phyloP scores from a whole-genome alignment of 2,329 filamentous ascomycete genomes.

The Botrytis paeoniae region DNA sequence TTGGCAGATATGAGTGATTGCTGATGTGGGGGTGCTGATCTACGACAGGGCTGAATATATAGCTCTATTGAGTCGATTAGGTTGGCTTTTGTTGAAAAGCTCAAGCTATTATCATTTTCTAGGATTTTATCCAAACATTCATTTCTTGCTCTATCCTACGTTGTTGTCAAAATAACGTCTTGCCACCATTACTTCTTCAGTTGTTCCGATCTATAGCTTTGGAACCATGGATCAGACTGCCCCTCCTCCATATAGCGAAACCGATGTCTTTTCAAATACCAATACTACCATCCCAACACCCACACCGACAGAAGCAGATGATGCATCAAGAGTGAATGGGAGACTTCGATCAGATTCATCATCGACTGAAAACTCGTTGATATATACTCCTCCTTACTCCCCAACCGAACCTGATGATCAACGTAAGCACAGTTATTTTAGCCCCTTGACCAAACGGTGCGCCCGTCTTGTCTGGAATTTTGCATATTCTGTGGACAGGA shows the following conservation, averaged over 20 bases:
- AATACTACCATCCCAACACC: constrained; percentile 29
- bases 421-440: constrained; percentile 19
- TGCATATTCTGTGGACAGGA: background rate
- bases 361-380: constrained; percentile 27
- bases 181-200: background rate
- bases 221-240: constrained; percentile 28
- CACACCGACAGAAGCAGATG: constrained; percentile 38
- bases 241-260: constrained; percentile 57
- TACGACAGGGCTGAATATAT: background rate
- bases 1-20: background rate
- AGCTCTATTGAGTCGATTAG: background rate
- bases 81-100: background rate
- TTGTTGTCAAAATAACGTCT: background rate
- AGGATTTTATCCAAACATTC: background rate
- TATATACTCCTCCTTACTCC: constrained; percentile 33
- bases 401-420: constrained; percentile 28
- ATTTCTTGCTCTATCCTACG: background rate
- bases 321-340: constrained; percentile 37
- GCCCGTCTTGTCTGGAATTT: background rate
- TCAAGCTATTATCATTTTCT: background rate
- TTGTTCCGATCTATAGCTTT: background rate
- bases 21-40: constrained; percentile 9
- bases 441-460: background rate
- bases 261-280: constrained; percentile 51
- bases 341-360: constrained; percentile 26